phyloP scores from a whole-genome alignment of 352 stramenopile species.

The Lagenidium sp. region DNA sequence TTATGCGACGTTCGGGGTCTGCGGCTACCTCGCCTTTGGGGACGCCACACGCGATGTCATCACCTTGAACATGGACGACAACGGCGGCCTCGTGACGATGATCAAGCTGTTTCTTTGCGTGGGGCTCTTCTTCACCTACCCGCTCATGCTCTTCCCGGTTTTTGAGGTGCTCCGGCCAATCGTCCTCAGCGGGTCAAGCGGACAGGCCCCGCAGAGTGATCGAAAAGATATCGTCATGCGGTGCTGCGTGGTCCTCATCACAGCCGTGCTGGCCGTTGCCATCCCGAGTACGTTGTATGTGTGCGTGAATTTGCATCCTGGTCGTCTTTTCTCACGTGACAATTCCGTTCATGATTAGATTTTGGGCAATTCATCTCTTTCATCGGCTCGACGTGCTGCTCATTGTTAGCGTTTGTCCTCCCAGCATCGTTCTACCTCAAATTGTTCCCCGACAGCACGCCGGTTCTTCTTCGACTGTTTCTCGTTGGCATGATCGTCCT shows the following conservation, averaged over 20 bases:
- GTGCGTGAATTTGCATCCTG: not conserved
- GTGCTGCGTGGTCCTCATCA: slow-evolving; percentile 55
- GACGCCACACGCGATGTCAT: slow-evolving; percentile 78
- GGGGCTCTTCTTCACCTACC: slow-evolving; percentile 89
- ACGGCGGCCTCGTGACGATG: slow-evolving; percentile 43
- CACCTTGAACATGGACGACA: slow-evolving; percentile 81
- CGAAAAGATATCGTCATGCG: slow-evolving; percentile 37
- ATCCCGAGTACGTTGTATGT: slow-evolving; percentile 38
- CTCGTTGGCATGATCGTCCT: slow-evolving; percentile 3
- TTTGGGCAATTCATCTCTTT: slow-evolving; percentile 90
- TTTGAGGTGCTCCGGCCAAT: slow-evolving; percentile 63
- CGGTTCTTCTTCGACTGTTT: slow-evolving; percentile 1
- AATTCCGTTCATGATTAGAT: slow-evolving; percentile 25
- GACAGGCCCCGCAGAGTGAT: not conserved
- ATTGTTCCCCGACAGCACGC: slow-evolving; percentile 27
- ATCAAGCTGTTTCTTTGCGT: slow-evolving; percentile 85
- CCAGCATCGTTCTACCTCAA: slow-evolving; percentile 79
- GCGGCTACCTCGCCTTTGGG: slow-evolving; percentile 84
- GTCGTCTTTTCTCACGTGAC: not conserved
- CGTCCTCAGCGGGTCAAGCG: slow-evolving; percentile 9
- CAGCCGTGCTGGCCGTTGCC: slow-evolving; percentile 64
- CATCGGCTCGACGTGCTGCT: slow-evolving; percentile 87
- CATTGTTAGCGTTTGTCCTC: slow-evolving; percentile 85
- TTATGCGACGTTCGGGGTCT: slow-evolving; percentile 83
- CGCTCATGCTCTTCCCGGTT: slow-evolving; percentile 91